phyloP scores from a whole-genome alignment of 1,284 basidiomycete genomes.

The Fereydounia khargensis region DNA sequence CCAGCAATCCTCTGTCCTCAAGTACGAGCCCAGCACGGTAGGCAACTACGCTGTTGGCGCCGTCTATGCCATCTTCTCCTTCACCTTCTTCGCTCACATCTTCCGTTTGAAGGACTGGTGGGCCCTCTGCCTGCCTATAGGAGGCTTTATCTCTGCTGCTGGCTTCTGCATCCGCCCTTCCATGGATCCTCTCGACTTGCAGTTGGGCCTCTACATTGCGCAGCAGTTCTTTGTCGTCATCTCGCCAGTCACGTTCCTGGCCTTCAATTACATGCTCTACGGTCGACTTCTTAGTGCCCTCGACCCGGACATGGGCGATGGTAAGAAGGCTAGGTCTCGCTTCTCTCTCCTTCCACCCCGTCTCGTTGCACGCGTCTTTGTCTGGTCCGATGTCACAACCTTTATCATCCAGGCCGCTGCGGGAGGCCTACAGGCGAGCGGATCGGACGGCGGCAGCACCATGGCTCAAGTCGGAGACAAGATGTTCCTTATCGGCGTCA shows the following conservation, averaged over 20 bases:
- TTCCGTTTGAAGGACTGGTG: conserved; percentile 21
- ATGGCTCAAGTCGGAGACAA: conserved; percentile 21
- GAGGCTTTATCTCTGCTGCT: conserved; percentile 16
- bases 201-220: conserved; percentile 20
- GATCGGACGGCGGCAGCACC: conserved; percentile 6
- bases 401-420: conserved; percentile 42
- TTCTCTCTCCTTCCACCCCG: conserved; percentile 35
- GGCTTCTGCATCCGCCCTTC: conserved; percentile 27
- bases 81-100: conserved; percentile 14
- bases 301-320: conserved; percentile 15
- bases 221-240: conserved; percentile 39
- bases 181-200: conserved; percentile 9
- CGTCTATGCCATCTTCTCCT: conserved; percentile 11
- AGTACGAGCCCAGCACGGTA: conserved; percentile 23
- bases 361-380: conserved; percentile 42
- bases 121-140: conserved; percentile 39
- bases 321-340: conserved; percentile 6
- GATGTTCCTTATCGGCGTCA: conserved; percentile 38
- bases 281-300: conserved; percentile 27
- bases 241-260: conserved; percentile 35
- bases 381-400: conserved; percentile 45
- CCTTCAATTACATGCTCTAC: conserved; percentile 47
- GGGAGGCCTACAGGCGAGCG: conserved; percentile 29
- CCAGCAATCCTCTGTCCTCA: conserved; percentile 6
- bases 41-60: conserved; percentile 28